phyloP scores from a whole-genome alignment of 2,329 filamentous ascomycete species.

The Penicillium sp. region DNA sequence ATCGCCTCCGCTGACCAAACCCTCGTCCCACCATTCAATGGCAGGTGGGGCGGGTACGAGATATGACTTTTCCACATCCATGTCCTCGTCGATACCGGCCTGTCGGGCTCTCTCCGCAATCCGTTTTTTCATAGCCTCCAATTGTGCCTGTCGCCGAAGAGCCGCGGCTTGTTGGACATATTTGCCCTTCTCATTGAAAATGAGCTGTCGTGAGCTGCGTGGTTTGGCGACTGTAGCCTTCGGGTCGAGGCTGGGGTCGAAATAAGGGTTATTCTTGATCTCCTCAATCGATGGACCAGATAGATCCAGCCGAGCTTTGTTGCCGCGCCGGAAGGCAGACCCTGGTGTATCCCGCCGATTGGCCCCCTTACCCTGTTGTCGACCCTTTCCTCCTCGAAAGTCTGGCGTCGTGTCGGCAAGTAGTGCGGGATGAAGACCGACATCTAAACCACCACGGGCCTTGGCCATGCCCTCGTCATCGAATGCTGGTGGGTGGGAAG shows the following conservation, averaged over 20 bases:
- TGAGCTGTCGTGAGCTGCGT: constrained; percentile 73
- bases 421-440: constrained; percentile 78
- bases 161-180: constrained; percentile 95
- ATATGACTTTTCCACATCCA: constrained; percentile 87
- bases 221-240: constrained; percentile 63
- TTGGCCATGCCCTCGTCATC: constrained; percentile 54
- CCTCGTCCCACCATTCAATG: constrained; percentile 98
- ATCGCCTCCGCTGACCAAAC: constrained; percentile 72
- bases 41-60: constrained; percentile 81
- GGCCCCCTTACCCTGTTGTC: constrained; percentile 57
- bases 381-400: constrained; percentile 45
- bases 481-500: constrained; percentile 46
- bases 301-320: constrained; percentile 58
- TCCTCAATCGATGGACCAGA: constrained; percentile 63
- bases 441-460: constrained; percentile 71
- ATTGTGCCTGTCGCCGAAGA: constrained; percentile 79
- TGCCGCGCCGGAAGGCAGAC: constrained; percentile 23
- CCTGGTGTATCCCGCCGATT: constrained; percentile 53
- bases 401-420: constrained; percentile 54
- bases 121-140: constrained; percentile 93
- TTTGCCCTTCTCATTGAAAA: constrained; percentile 96
- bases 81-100: constrained; percentile 90
- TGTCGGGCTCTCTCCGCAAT: constrained; percentile 87
- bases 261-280: constrained; percentile 77
- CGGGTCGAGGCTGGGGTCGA: constrained; percentile 69